Evolutionary conservation across 2,329 filamentous ascomycete species (phyloP), one percentile per base, ranked within the genome.

Genomic region (Trichocomaceae sp.): DNA sequence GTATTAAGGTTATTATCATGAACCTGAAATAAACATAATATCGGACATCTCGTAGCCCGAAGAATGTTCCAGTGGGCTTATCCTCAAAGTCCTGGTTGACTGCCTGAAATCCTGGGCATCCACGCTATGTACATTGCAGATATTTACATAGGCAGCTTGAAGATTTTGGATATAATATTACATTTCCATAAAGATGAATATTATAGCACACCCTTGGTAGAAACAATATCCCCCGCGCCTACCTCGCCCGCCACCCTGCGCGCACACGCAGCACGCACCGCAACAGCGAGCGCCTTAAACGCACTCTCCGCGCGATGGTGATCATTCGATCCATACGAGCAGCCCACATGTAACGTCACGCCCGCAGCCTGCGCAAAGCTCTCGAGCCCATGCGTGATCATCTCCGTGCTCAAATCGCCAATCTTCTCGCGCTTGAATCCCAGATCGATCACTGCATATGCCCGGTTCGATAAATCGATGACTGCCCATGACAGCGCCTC

Each of bases 221-320:
- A 96, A 52, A 91, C 88, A 23, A 97, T 85, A 78, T 99, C 93
- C 2, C 90, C 90, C 73, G 95, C 90, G 69, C 87, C 90, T 47
- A 85, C 82, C 47, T 96, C 86, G 10, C 89, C 90, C 42, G 83
- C 82, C 31, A 92, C 83, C 63, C 83, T 80, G 63, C 83, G 80
- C 50, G 81, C 80, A 48, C 85, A 92, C 9, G 93, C 93, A 71
- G 82, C 81, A 63, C 86, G 81, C 54, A 95, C 80, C 7, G 93
- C 93, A 45, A 96, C 84, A 0, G 93, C 93, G 62, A 97, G 74
- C 47, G 93, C 93, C 81, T 99, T 99, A 75, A 99, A 96, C 15
- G 92, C 93, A 70, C 88, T 93, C 82, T 97, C 93, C 9, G 93
- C 91, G 56, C 91, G 80, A 76, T 97, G 93, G 74, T 97, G 93